These are phyloP conservation scores for Harringtonia lauricola DNA, from an alignment of 2,329 filamentous ascomycete species.

Conservation along the genomic window DNA sequence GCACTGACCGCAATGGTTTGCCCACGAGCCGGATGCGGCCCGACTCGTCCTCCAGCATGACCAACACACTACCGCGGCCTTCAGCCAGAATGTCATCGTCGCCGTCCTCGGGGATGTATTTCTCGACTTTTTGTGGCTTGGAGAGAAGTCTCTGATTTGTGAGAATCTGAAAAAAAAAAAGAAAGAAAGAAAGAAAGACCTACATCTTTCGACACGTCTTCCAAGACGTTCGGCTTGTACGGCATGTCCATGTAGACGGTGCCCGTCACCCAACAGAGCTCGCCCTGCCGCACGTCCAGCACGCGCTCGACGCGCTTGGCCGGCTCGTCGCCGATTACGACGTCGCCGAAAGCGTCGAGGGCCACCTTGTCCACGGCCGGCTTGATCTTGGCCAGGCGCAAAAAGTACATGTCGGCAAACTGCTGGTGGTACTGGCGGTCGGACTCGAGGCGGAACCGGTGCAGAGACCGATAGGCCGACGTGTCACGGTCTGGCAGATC, in stretches of 20 bases:
- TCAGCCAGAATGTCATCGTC: conserved; percentile 37
- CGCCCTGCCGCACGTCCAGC: conserved; percentile 87
- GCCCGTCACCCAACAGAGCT: conserved; percentile 89
- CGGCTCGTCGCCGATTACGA: conserved; percentile 64
- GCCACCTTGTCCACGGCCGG: conserved; percentile 69
- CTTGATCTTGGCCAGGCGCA: conserved; percentile 80
- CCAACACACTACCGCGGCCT: conserved; percentile 11
- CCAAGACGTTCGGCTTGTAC: conserved; percentile 88
- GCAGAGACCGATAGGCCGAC: conserved; percentile 60
- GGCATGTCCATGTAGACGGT: conserved; percentile 98
- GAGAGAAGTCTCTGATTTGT: conserved; percentile 8
- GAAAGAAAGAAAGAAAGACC: neutral
- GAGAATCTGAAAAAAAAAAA: neutral
- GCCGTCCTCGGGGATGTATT: conserved; percentile 56
- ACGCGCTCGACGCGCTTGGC: conserved; percentile 75
- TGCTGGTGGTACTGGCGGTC: conserved; percentile 79
- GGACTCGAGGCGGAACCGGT: conserved; percentile 62
- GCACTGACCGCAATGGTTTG: conserved; percentile 49
- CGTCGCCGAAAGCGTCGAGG: conserved; percentile 62
- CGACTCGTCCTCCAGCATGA: conserved; percentile 93
- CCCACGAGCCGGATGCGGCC: conserved; percentile 76
- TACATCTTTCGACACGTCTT: conserved; percentile 88
- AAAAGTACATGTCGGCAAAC: conserved; percentile 95
- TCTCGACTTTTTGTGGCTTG: conserved; percentile 57
- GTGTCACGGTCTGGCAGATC: conserved; percentile 34